Percentiles rank a stretch among this genome's conserved stretches.
Conservation (phyloP, 192 early-diverging fungal species). For the Dimargaris cristalligena region DNA sequence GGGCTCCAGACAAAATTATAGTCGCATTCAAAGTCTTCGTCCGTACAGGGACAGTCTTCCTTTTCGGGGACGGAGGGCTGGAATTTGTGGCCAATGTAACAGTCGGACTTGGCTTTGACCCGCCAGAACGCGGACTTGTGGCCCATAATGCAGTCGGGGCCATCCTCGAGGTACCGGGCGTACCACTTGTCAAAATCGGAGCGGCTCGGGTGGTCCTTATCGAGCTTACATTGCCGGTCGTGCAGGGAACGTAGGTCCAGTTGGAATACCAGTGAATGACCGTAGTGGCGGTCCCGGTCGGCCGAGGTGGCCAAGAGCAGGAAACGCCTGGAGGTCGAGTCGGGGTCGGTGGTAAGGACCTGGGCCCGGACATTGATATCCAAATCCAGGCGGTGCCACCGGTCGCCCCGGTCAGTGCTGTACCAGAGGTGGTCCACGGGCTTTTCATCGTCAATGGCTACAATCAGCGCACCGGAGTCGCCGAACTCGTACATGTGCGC, state of each 20-base stretch:
- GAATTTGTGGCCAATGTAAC: constrained; percentile 48
- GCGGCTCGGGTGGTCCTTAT: constrained; percentile 32
- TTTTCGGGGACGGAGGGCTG: constrained; percentile 35
- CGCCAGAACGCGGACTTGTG: constrained; percentile 50
- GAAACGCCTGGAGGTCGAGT: constrained; percentile 57
- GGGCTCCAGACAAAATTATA: constrained; percentile 47
- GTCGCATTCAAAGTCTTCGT: constrained; percentile 88
- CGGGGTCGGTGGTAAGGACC: constrained; percentile 63
- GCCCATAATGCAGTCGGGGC: constrained; percentile 73
- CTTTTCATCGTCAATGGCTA: constrained; percentile 44
- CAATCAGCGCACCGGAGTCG: constrained; percentile 64
- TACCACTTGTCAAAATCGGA: constrained; percentile 63
- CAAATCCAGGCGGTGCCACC: constrained; percentile 40
- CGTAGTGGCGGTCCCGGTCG: constrained; percentile 16
- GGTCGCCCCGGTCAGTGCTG: constrained; percentile 60
- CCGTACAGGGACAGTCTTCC: constrained; percentile 55
- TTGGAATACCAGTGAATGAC: constrained; percentile 30
- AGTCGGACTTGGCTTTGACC: constrained; percentile 56
- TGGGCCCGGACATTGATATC: constrained; percentile 32
- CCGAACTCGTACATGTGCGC: constrained; percentile 74
- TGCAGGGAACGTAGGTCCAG: constrained; percentile 50
- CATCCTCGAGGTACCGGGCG: constrained; percentile 24
- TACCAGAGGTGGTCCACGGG: constrained; percentile 41
- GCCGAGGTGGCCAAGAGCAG: constrained; percentile 33
- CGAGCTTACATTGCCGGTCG: constrained; percentile 44